Base-by-base conservation (phyloP, 2,329 filamentous ascomycete species). In the Colletotrichum spinosum region DNA sequence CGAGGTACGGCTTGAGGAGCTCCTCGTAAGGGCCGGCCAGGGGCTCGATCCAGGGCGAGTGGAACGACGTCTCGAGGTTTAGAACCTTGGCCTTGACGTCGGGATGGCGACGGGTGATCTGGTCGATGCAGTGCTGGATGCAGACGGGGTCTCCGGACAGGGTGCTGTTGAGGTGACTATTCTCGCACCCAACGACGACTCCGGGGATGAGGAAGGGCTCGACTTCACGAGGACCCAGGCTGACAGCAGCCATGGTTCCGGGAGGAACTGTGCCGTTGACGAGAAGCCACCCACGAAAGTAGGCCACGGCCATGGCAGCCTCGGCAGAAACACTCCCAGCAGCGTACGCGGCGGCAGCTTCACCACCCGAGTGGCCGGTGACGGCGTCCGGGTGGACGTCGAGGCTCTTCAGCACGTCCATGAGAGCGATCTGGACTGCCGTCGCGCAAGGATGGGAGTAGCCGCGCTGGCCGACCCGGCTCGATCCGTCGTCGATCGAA, bases 321-420 rank as follows among this genome's bases (percentile, higher is more conserved):
- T 72, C 63, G 1, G 73, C 69, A 0, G 76, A 72, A 4, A 83
- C 62, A 1, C 69, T 63, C 1, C 80, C 78, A 0, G 76, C 72
- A 1, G 79, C 78, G 51, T 83, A 83, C 0, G 81, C 80, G 1
- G 80, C 81, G 0, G 76, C 80, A 39, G 83, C 80, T 63, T 83
- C 81, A 1, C 81, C 81, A 2, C 71, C 75, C 0, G 78, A 81
- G 61, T 84, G 81, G 1, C 81, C 81, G 4, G 81, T 74, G 0
- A 79, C 77, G 1, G 72, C 75, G 7, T 69, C 35, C 0, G 79
- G 77, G 2, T 48, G 54, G 34, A 84, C 66, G 0, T 75, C 73
- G 55, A 72, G 72, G 1, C 68, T 64, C 0, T 45, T 41, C 3
- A 84, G 73, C 0, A 80, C 68, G 12, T 82, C 75, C 0, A 82